Evolutionary conservation across 495 filamentous ascomycete species (phyloP).

Genomic region (Aspergillus hancockii): DNA sequence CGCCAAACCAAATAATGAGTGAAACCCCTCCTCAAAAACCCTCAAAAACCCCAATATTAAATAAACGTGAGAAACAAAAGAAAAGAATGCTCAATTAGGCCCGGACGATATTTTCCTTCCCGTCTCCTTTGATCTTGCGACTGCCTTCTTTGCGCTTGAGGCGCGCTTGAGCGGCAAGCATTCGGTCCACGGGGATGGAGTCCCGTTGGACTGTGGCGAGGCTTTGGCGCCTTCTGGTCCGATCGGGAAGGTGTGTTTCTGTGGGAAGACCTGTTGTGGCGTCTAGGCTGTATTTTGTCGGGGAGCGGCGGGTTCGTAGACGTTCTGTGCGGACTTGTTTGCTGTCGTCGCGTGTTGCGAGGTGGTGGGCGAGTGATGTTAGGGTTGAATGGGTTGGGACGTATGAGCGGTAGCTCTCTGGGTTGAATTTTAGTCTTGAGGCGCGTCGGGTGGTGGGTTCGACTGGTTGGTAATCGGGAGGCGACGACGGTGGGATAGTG

Average conservation of each 20-base stretch:
- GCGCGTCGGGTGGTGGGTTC: conserved; percentile 26
- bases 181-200: conserved; percentile 58
- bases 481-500: conserved; percentile 35
- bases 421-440: conserved; percentile 21
- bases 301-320: conserved; percentile 21
- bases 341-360: conserved; percentile 19
- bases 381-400: conserved; percentile 18
- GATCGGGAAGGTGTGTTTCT: conserved; percentile 30
- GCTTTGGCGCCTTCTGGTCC: conserved; percentile 37
- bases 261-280: conserved; percentile 19
- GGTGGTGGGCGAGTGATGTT: conserved; percentile 27
- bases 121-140: conserved; percentile 29
- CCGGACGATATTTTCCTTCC: conserved; percentile 33
- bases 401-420: conserved; percentile 29
- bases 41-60: neutral
- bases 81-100: conserved; percentile 2
- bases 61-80: neutral
- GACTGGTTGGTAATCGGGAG: conserved; percentile 29
- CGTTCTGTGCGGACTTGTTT: conserved; percentile 21
- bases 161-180: conserved; percentile 62
- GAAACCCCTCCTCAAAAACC: neutral
- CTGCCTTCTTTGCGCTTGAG: conserved; percentile 55
- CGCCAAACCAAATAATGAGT: conserved; percentile 1
- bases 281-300: conserved; percentile 26
- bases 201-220: conserved; percentile 36